Percentiles rank a stretch among this genome's conserved stretches.
Conservation (phyloP, 2,329 filamentous ascomycete genomes). For the Thielaviopsis euricoi region DNA sequence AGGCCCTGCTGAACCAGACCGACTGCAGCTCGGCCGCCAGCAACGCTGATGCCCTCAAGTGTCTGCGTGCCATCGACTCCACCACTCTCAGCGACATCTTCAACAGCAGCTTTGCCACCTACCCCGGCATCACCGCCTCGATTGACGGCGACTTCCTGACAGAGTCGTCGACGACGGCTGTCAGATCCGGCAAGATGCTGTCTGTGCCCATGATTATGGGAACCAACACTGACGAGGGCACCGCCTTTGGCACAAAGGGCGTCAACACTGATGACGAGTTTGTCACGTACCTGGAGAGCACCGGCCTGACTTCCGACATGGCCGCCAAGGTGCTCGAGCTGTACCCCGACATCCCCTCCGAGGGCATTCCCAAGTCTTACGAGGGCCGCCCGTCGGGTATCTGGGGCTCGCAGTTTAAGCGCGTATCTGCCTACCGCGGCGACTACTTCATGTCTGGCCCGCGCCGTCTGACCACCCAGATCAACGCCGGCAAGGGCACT, state of each 20-base stretch:
- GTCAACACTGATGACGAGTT: conserved; percentile 41
- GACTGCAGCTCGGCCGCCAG: conserved; percentile 14
- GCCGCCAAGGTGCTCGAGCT: conserved; percentile 23
- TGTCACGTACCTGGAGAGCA: conserved; percentile 20
- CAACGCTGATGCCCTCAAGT: conserved; percentile 16
- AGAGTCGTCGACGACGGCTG: conserved; percentile 29
- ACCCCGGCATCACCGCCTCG: conserved; percentile 14
- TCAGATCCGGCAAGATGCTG: conserved; percentile 42
- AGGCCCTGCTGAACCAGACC: conserved; percentile 14
- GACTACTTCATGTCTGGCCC: conserved; percentile 39
- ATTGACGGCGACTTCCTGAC: conserved; percentile 27
- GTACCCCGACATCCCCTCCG: conserved; percentile 32
- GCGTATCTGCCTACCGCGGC: conserved; percentile 35
- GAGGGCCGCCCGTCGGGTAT: conserved; percentile 17
- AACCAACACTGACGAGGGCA: conserved; percentile 48
- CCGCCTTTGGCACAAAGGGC: conserved; percentile 33
- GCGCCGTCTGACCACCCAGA: conserved; percentile 34
- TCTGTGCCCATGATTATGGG: conserved; percentile 47
- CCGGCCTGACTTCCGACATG: conserved; percentile 15
- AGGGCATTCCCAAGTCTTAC: conserved; percentile 30
- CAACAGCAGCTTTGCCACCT: conserved; percentile 13
- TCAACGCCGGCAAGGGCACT: conserved; percentile 29
- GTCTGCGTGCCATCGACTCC: conserved; percentile 19
- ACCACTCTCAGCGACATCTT: conserved; percentile 18
- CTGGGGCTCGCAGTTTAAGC: conserved; percentile 34